Evolutionary conservation across 768 basidiomycete genomes (phyloP), one percentile per base, ranked within the genome.

Genomic region (Leccinum imitatum): DNA sequence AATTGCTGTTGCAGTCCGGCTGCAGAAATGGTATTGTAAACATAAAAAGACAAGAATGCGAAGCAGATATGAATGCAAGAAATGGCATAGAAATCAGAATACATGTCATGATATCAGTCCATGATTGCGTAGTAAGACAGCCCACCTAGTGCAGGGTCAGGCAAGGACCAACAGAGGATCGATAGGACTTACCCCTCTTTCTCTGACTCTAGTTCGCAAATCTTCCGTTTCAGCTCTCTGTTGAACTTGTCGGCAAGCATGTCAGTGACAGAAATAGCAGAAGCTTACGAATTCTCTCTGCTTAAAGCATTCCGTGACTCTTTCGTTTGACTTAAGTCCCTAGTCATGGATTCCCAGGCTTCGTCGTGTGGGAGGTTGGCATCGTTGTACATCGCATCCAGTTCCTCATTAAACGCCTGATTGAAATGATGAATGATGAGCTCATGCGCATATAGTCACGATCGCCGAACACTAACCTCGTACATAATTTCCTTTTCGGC

Each of bases 401-500:
- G 80, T 71, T 96, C 94, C 69, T 94, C 93, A 71, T 97, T 96
- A 77, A 97, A 95, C 3, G 92, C 90, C 93, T 95, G 62, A 2
- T 44, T 46, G 54, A 44, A 19, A 19, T 19, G 46, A 53, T 19
- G 48, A 54, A 33, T n/a, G 57, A 57, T 53, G 31, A 66, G 39
- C 30, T 11, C 51, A 39, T 44, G 31, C 39, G 1, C 37, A 50
- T 17, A 46, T 47, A 1, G 15, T 64, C 57, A 21, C 25, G 30
- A 27, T 27, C n/a, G 35, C 33, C 25, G n/a, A 19, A 7, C 23
- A 69, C 82, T 67, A 46, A 94, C 93, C 80, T 94, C 90, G 64
- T 95, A 95, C 83, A 96, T 89, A 71, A 93, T 90, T 67, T 95
- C 91, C 73, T 95, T 91, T 77, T 97, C 95, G 2, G 86, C 82